Base-by-base conservation (phyloP, 495 filamentous ascomycete genomes). In the Penicillium parvum region DNA sequence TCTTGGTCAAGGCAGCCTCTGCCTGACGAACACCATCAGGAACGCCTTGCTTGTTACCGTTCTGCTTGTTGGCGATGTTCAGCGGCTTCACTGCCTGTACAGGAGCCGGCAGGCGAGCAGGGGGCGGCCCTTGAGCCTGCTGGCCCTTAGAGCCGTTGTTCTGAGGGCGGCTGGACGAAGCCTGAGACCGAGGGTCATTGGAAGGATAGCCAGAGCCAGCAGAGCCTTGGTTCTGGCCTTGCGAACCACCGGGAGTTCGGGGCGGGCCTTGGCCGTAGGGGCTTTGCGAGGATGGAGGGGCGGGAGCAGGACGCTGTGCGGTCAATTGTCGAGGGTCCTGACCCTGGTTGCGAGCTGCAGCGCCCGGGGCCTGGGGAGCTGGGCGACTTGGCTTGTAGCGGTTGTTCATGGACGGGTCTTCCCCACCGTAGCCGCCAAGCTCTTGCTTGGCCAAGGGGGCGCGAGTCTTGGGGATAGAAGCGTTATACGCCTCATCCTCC, bases 371-470 rank as follows among this genome's bases (percentile, higher is more conserved):
- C 26, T 72, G 69, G 23, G 78, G 78, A 23, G 78, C 76, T 30
- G 72, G 74, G 49, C 90, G 76, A 45, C 77, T 83, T 4, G 91
- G 88, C 52, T 95, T 95, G 58, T 90, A 96, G 37, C 90, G 79
- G 32, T 70, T 64, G 45, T 76, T 72, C 20, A 73, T 61, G 26
- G 79, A 49, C 14, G 74, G 63, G 12, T 68, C 57, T 3, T 65
- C 55, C 18, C 63, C 58, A 30, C 80, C 76, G 50, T 83, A 85
- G 9, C 85, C 83, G 45, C 84, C 85, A 50, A 91, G 64, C 63
- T 95, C 90, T 63, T 96, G 90, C 55, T 96, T 85, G n/a, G 88
- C 89, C 21, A 88, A 57, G 0, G 87, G 85, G 3, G 75, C 65
- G 43, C 85, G 82, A 9, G 74, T 76, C 66, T 94, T 82, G 11